phyloP scores from a whole-genome alignment of 1,284 basidiomycete species.

The Singerocomus inundabilis region DNA sequence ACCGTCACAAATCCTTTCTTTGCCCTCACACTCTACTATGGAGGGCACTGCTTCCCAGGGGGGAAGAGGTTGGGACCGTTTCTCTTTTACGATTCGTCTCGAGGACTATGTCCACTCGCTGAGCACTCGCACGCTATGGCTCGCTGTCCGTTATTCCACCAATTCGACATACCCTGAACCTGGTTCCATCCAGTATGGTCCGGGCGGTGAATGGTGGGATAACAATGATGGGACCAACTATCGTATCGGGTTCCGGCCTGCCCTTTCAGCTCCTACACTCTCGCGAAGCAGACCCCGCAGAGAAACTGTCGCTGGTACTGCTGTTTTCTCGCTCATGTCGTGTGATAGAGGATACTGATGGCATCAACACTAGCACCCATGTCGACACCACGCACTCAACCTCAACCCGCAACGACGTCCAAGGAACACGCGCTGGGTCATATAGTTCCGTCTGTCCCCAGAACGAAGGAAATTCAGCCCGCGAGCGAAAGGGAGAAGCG shows the following conservation, averaged over 20 bases:
- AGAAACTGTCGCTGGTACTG: constrained; percentile 24
- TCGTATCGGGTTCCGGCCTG: constrained; percentile 56
- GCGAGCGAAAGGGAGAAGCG: neutral
- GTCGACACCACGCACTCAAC: neutral
- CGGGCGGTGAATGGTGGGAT: constrained; percentile 77
- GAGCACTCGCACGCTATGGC: constrained; percentile 60
- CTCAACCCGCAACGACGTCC: constrained; percentile 1
- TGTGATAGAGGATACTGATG: constrained; percentile 4
- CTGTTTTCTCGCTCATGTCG: neutral
- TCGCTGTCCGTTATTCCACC: constrained; percentile 61
- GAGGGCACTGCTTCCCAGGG: constrained; percentile 21
- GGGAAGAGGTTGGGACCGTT: constrained; percentile 50
- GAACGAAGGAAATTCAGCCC: neutral
- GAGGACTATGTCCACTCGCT: constrained; percentile 73
- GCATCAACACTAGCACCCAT: constrained; percentile 9
- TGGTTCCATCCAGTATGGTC: constrained; percentile 46
- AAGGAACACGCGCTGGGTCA: constrained; percentile 16
- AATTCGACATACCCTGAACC: constrained; percentile 30
- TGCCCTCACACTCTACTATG: constrained; percentile 24
- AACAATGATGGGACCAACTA: constrained; percentile 85
- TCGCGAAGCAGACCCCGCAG: constrained; percentile 9
- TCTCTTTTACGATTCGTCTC: constrained; percentile 64
- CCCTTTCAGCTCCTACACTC: neutral
- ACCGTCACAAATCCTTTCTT: constrained; percentile 41
- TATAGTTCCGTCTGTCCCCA: constrained; percentile 3